Percentiles rank a stretch among this genome's conserved stretches.
phyloP scores from a whole-genome alignment of 129 eudicot species.

The Arctium minus region DNA sequence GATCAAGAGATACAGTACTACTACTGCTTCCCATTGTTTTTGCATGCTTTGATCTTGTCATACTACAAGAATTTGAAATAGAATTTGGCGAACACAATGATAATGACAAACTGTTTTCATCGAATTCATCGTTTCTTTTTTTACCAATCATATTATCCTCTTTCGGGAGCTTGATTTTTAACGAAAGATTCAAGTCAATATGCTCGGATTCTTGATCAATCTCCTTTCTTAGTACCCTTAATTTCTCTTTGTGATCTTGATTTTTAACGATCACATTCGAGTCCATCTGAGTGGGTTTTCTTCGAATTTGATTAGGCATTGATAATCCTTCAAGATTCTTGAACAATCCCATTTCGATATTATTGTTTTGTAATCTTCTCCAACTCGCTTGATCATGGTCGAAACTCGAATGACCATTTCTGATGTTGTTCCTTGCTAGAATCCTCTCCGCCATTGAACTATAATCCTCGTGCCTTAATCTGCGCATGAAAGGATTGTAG shows the following conservation, averaged over 20 bases:
- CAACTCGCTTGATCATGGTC: constrained; percentile 17
- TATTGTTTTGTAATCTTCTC: constrained; percentile 32
- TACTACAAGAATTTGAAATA: constrained; percentile 27
- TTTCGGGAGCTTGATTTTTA: constrained; percentile 33
- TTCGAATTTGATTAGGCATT: constrained; percentile 22
- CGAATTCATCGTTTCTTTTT: constrained; percentile 10
- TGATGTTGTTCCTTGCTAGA: constrained; percentile 24
- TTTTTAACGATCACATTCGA: constrained; percentile 9
- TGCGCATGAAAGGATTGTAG: constrained; percentile 31
- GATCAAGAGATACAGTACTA: constrained; percentile 52
- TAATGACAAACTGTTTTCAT: constrained; percentile 43
- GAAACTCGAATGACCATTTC: constrained; percentile 18
- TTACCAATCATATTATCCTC: constrained; percentile 6
- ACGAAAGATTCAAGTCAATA: constrained; percentile 60
- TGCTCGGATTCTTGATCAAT: constrained; percentile 33
- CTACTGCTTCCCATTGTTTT: constrained; percentile 33
- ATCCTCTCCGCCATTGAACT: constrained; percentile 36
- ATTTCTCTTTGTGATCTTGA: constrained; percentile 16
- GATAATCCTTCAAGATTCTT: constrained; percentile 38
- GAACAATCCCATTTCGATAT: constrained; percentile 19
- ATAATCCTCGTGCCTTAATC: constrained; percentile 38
- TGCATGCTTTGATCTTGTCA: constrained; percentile 37
- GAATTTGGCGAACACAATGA: constrained; percentile 53
- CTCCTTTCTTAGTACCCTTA: constrained; percentile 41
- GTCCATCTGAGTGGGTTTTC: constrained; percentile 1